phyloP scores from a whole-genome alignment of 1,139 yeast genomes.

The Blastobotrys capitulatus region DNA sequence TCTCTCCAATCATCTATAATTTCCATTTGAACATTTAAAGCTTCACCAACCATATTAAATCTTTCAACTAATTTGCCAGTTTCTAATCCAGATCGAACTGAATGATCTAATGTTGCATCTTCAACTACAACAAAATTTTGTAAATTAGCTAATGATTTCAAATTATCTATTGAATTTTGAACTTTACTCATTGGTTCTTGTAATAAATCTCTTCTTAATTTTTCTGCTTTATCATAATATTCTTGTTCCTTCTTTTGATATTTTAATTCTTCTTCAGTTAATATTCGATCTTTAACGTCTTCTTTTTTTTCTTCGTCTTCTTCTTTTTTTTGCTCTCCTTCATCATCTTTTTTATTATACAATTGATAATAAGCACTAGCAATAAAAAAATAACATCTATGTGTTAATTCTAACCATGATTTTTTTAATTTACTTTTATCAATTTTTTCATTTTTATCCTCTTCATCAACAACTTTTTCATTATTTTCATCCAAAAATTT shows the following conservation, averaged over 20 bases:
- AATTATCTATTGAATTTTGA: conserved; percentile 18
- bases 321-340: conserved; percentile 14
- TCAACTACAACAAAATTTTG: conserved; percentile 26
- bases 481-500: conserved; percentile 10
- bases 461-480: conserved; percentile 22
- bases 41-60: conserved; percentile 18
- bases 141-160: conserved; percentile 15
- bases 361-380: conserved; percentile 77
- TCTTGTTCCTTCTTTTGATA: conserved; percentile 38
- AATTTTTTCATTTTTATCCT: conserved; percentile 26
- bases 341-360: conserved; percentile 26
- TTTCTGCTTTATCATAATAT: conserved; percentile 62
- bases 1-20: conserved; percentile 52
- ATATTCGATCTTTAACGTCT: not conserved
- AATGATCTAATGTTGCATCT: conserved; percentile 20
- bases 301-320: not conserved
- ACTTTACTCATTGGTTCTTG: conserved; percentile 41
- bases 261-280: conserved; percentile 17
- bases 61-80: conserved; percentile 19
- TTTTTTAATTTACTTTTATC: conserved; percentile 11
- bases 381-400: conserved; percentile 68
- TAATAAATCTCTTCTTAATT: conserved; percentile 48
- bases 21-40: conserved; percentile 53
- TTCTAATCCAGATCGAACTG: conserved; percentile 22
- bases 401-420: conserved; percentile 56